phyloP scores from a whole-genome alignment of 73 alveolate species.

The Paramecium sonneborni region DNA sequence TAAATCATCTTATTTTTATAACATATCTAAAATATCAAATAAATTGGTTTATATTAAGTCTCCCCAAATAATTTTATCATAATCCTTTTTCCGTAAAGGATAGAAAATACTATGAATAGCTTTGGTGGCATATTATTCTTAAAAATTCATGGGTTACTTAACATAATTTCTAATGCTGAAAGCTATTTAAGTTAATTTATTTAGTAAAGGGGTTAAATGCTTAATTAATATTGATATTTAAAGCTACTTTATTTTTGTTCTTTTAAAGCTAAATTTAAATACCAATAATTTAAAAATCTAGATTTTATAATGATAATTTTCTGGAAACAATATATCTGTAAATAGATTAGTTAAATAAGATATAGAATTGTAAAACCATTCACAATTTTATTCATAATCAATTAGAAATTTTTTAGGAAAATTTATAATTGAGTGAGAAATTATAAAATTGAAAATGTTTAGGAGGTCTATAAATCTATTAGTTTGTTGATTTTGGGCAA shows the following conservation, averaged over 20 bases:
- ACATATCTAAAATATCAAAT: slow-evolving; percentile 76
- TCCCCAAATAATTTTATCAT: slow-evolving; percentile 89
- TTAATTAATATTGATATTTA: slow-evolving; percentile 78
- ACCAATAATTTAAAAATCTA: slow-evolving; percentile 82
- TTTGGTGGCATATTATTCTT: slow-evolving; percentile 96
- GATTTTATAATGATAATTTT: too few species aligned
- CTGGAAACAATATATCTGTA: too few species aligned
- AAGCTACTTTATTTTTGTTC: slow-evolving; percentile 81
- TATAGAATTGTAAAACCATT: too few species aligned
- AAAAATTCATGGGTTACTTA: slow-evolving; percentile 97
- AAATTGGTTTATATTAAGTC: slow-evolving; percentile 92
- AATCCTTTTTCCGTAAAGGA: slow-evolving; percentile 88
- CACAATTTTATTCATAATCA: too few species aligned
- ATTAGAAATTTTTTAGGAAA: too few species aligned
- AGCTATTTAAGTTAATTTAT: too few species aligned
- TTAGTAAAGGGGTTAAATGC: too few species aligned
- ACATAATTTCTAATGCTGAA: slow-evolving; percentile 97
- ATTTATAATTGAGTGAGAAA: too few species aligned
- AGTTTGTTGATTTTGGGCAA: too few species aligned
- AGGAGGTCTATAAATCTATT: too few species aligned
- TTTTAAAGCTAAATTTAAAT: slow-evolving; percentile 75
- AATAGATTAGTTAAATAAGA: too few species aligned
- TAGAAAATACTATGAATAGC: slow-evolving; percentile 94
- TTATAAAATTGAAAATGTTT: too few species aligned
- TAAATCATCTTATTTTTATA: slow-evolving; percentile 77